These are phyloP conservation scores for Umbelopsis sp. DNA, from an alignment of 371 early-diverging fungal species.

Conservation along the genomic window DNA sequence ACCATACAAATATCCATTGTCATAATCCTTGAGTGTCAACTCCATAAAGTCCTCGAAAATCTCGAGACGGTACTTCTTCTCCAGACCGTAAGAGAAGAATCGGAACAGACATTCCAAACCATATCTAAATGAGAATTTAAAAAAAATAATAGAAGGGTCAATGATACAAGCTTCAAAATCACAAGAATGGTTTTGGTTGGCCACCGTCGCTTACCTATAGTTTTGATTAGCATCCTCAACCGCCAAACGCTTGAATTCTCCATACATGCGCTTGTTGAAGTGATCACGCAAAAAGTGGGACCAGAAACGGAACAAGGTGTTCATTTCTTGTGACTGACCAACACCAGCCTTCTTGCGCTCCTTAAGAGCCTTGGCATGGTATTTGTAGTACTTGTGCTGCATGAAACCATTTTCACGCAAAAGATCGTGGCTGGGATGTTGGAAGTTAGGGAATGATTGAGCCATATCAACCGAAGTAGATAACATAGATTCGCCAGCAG, in stretches of 20 bases:
- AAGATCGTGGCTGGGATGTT: slow-evolving; percentile 94
- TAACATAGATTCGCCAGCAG: slow-evolving; percentile 33
- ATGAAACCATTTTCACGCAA: slow-evolving; percentile 94
- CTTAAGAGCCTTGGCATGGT: slow-evolving; percentile 91
- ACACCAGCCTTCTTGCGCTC: slow-evolving; percentile 91
- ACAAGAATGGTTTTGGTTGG: slow-evolving; percentile 15
- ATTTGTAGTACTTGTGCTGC: slow-evolving; percentile 95
- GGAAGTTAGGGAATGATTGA: slow-evolving; percentile 83
- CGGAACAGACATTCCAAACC: slow-evolving; percentile 96
- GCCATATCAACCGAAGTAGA: slow-evolving; percentile 57
- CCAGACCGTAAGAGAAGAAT: slow-evolving; percentile 95
- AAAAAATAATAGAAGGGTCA: neutral
- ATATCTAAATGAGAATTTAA: slow-evolving; percentile 48
- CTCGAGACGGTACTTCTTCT: slow-evolving; percentile 84
- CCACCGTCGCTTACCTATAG: slow-evolving; percentile 64
- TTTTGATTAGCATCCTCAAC: slow-evolving; percentile 89
- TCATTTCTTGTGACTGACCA: slow-evolving; percentile 98
- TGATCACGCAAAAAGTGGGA: slow-evolving; percentile 96
- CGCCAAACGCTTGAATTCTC: slow-evolving; percentile 89
- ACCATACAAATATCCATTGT: slow-evolving; percentile 82
- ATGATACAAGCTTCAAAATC: no score
- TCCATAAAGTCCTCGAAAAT: slow-evolving; percentile 90
- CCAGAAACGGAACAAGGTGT: slow-evolving; percentile 98
- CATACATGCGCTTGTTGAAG: slow-evolving; percentile 91
- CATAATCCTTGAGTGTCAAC: slow-evolving; percentile 76